phyloP scores from a whole-genome alignment of 495 filamentous ascomycete species.

The Mycothermus thermophilus region DNA sequence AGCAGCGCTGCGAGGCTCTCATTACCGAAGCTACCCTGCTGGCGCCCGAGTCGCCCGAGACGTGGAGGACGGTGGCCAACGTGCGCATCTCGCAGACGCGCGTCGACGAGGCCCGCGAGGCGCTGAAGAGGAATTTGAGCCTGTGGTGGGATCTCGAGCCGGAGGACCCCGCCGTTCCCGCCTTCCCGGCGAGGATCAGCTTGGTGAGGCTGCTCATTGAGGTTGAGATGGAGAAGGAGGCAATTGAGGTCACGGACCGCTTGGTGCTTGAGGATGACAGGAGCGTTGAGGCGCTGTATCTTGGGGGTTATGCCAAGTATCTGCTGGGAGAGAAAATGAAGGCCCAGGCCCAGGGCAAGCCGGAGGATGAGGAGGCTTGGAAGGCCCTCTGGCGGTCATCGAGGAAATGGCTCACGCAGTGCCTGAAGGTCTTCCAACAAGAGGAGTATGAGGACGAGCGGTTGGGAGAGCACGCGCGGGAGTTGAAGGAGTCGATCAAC shows the following conservation, averaged over 20 bases:
- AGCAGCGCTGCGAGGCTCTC: conserved; percentile 66
- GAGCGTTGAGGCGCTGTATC: conserved; percentile 92
- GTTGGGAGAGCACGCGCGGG: conserved; percentile 49
- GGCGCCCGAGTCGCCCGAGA: conserved; percentile 60
- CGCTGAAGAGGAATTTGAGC: conserved; percentile 59
- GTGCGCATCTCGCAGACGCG: conserved; percentile 79
- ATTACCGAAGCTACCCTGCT: conserved; percentile 76
- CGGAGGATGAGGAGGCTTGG: conserved; percentile 26
- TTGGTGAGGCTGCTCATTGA: conserved; percentile 80
- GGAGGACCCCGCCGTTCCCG: conserved; percentile 52
- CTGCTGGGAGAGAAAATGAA: conserved; percentile 58
- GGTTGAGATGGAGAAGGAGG: conserved; percentile 68
- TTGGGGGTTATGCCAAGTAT: conserved; percentile 84
- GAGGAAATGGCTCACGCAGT: conserved; percentile 46
- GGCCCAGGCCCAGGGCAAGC: conserved; percentile 16
- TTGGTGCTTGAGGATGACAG: conserved; percentile 78
- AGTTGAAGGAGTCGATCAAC: conserved; percentile 43
- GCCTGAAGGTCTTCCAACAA: conserved; percentile 42
- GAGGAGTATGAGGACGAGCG: conserved; percentile 62
- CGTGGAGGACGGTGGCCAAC: conserved; percentile 85
- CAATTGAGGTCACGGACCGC: conserved; percentile 70
- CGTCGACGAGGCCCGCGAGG: conserved; percentile 61
- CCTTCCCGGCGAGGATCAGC: conserved; percentile 71
- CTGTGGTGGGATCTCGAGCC: conserved; percentile 66
- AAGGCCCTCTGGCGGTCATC: conserved; percentile 41